Evolutionary conservation across 2,329 filamentous ascomycete species (phyloP).

Genomic region (Calonectria multiphialidica): DNA sequence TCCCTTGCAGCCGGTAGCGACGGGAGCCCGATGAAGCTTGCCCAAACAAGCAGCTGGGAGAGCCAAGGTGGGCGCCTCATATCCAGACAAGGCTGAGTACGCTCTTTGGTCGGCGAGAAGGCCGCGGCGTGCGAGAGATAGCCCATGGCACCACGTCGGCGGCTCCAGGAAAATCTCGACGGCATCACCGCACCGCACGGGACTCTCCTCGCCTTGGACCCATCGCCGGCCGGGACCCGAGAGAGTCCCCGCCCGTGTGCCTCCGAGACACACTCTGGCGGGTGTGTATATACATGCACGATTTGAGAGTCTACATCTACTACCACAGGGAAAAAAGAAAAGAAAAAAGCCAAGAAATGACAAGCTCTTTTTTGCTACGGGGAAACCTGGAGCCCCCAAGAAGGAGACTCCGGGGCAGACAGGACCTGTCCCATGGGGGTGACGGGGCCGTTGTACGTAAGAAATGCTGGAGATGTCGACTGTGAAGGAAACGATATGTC

Average conservation of each 20-base stretch:
- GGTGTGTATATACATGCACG: neutral
- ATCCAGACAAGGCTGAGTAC: conserved; percentile 20
- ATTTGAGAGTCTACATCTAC: too few relatives aligned
- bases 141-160: conserved; percentile 14
- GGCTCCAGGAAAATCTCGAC: conserved; percentile 17
- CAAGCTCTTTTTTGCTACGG: conserved; percentile 20
- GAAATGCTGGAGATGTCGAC: conserved; percentile 16
- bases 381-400: conserved; percentile 37
- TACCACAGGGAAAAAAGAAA: too few relatives aligned
- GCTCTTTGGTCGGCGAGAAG: conserved; percentile 2
- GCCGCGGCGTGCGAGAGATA: neutral
- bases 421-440: conserved; percentile 39
- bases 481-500: conserved; percentile 11
- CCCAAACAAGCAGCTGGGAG: conserved; percentile 30
- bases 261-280: neutral
- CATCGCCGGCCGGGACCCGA: conserved; percentile 21
- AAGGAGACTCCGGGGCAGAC: conserved; percentile 26
- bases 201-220: conserved; percentile 10
- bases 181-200: conserved; percentile 29
- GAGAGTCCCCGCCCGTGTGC: conserved; percentile 14
- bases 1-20: conserved; percentile 2
- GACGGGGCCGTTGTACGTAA: conserved; percentile 42
- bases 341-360: conserved; percentile 18
- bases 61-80: conserved; percentile 16
- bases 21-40: conserved; percentile 31